These are phyloP conservation scores for Umbelopsis ramanniana DNA, from an alignment of 192 early-diverging fungal genomes.

Conservation along the genomic window DNA sequence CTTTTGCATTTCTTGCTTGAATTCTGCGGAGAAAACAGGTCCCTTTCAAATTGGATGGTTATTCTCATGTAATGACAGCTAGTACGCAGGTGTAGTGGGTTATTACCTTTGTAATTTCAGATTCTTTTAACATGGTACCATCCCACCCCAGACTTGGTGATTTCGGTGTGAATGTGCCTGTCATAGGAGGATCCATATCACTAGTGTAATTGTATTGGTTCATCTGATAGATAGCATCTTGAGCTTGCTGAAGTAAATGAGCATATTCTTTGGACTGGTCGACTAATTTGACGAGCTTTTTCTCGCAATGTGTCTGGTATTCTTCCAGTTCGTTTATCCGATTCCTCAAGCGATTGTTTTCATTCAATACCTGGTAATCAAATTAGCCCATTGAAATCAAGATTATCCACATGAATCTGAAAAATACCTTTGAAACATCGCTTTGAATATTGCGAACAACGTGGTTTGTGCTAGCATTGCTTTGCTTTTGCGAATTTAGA, in stretches of 20 bases:
- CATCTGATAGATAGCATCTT: conserved; percentile 57
- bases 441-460: conserved; percentile 60
- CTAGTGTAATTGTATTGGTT: conserved; percentile 7
- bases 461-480: conserved; percentile 61
- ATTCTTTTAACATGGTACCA: conserved; percentile 31
- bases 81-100: background rate
- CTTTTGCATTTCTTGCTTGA: conserved; percentile 50
- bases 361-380: conserved; percentile 41
- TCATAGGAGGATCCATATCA: background rate
- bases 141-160: background rate
- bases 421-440: conserved; percentile 55
- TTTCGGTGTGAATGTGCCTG: background rate
- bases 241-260: conserved; percentile 57
- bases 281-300: conserved; percentile 57
- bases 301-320: conserved; percentile 58
- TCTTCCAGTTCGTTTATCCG: conserved; percentile 59
- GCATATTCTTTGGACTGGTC: conserved; percentile 63
- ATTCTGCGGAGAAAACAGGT: conserved; percentile 48
- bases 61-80: background rate
- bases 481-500: conserved; percentile 57
- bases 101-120: conserved; percentile 45
- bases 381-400: background rate
- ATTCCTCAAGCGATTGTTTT: conserved; percentile 55
- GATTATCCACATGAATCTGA: background rate
- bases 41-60: conserved; percentile 32